Percentiles rank a stretch among this genome's conserved stretches.
Conservation (phyloP, 371 early-diverging fungal species). For the Lichtheimia ornata region DNA sequence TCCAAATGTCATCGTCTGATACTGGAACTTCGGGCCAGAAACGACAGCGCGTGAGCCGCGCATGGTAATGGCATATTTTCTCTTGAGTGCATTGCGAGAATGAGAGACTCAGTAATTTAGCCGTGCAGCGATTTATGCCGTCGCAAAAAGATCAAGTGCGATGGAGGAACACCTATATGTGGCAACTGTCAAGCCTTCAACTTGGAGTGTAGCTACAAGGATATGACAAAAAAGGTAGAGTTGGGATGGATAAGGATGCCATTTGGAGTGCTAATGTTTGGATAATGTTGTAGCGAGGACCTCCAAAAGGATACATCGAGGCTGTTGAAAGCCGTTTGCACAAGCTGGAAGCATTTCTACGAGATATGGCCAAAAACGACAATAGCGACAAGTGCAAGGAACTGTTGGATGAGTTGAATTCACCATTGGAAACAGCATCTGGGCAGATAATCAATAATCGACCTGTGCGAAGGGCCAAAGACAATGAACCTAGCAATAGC, state of each 20-base stretch:
- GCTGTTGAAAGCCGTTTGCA: constrained; percentile 70
- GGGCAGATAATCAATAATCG: constrained; percentile 47
- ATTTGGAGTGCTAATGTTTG: background rate
- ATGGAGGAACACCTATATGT: constrained; percentile 58
- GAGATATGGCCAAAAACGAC: constrained; percentile 45
- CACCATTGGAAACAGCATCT: constrained; percentile 46
- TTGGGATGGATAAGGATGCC: background rate
- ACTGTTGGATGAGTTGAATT: constrained; percentile 57
- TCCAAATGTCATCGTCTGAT: too few relatives aligned
- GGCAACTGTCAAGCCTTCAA: constrained; percentile 45
- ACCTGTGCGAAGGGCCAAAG: constrained; percentile 26
- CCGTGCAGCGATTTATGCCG: constrained; percentile 55
- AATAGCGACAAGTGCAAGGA: constrained; percentile 57
- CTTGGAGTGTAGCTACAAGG: constrained; percentile 46
- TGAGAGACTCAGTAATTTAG: background rate
- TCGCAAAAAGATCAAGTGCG: constrained; percentile 71
- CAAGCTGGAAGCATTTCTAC: constrained; percentile 62
- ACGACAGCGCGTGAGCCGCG: constrained; percentile 26
- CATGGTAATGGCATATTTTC: constrained; percentile 17
- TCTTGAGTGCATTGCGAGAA: background rate
- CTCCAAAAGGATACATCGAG: constrained; percentile 76
- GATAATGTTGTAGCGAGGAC: constrained; percentile 49
- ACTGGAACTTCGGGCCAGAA: background rate
- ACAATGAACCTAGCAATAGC: constrained; percentile 27
- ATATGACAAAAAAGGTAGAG: constrained; percentile 48